Evolutionary conservation across 1,139 yeast species (phyloP).

Genomic region (Geotrichum citri-aurantii): DNA sequence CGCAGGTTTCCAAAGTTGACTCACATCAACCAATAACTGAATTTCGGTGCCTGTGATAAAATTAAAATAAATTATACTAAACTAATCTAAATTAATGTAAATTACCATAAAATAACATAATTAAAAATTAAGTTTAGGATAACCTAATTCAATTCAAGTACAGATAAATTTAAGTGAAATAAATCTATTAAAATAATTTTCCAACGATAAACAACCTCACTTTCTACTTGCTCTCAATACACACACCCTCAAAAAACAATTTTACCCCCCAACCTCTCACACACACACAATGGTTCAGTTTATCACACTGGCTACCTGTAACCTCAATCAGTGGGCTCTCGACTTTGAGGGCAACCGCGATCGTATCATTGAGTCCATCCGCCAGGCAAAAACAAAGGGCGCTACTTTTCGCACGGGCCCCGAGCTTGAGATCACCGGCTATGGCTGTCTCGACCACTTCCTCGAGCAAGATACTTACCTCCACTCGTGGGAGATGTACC

Average conservation of each 20-base stretch:
- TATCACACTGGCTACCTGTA: constrained; percentile 55
- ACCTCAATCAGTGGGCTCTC: constrained; percentile 94
- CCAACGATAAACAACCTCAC: neutral
- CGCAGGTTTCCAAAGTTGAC: constrained; percentile 2
- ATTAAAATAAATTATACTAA: too few relatives aligned
- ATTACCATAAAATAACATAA: too few relatives aligned
- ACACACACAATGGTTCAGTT: constrained; percentile 43
- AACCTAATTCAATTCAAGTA: too few relatives aligned
- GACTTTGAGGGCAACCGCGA: constrained; percentile 97
- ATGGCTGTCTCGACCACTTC: constrained; percentile 92
- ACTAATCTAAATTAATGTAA: neutral
- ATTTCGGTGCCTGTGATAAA: neutral
- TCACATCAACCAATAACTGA: neutral
- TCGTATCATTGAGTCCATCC: constrained; percentile 75
- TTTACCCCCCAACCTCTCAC: neutral
- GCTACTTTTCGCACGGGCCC: constrained; percentile 93
- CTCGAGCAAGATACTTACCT: constrained; percentile 81
- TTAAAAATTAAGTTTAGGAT: too few relatives aligned
- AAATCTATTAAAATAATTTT: too few relatives aligned
- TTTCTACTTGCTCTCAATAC: neutral
- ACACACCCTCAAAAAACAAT: neutral
- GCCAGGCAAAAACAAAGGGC: constrained; percentile 64
- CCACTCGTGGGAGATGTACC: constrained; percentile 94
- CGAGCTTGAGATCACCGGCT: constrained; percentile 86
- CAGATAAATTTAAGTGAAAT: too few relatives aligned